These are phyloP conservation scores for Luzula sylvatica DNA, from an alignment of 176 grass and related monocot species.

Conservation along the genomic window DNA sequence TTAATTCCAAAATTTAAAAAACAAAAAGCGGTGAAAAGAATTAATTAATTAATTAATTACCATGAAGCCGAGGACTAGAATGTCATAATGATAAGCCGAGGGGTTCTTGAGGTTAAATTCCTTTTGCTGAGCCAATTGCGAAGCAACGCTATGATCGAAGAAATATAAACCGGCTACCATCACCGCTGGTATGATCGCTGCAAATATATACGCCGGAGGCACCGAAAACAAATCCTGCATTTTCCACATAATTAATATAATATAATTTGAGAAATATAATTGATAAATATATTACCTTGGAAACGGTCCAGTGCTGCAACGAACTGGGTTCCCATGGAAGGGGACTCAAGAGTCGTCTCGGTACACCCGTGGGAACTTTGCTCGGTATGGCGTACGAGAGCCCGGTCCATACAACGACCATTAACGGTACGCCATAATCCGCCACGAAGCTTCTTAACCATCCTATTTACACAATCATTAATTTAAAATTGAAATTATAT, in stretches of 20 bases:
- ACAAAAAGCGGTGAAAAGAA: background rate
- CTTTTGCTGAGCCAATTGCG: conserved; percentile 88
- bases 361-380: conserved; percentile 52
- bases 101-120: conserved; percentile 96
- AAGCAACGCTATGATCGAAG: conserved; percentile 94
- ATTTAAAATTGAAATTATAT: conserved; percentile 10
- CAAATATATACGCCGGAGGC: conserved; percentile 70
- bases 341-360: conserved; percentile 65
- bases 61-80: conserved; percentile 81
- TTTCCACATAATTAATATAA: background rate
- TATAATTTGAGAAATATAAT: background rate
- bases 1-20: background rate
- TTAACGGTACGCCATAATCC: conserved; percentile 84
- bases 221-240: conserved; percentile 79
- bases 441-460: conserved; percentile 79
- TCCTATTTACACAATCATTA: conserved; percentile 27
- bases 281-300: conserved; percentile 37
- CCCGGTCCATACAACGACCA: conserved; percentile 84
- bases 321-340: conserved; percentile 80
- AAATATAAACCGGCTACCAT: conserved; percentile 97
- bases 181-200: conserved; percentile 67
- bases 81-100: conserved; percentile 90
- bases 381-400: conserved; percentile 62
- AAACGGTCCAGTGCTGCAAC: conserved; percentile 61
- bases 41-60: conserved; percentile 18